Evolutionary conservation across 768 basidiomycete genomes (phyloP), one percentile per base, ranked within the genome.

Genomic region (Termitomyces sp.): DNA sequence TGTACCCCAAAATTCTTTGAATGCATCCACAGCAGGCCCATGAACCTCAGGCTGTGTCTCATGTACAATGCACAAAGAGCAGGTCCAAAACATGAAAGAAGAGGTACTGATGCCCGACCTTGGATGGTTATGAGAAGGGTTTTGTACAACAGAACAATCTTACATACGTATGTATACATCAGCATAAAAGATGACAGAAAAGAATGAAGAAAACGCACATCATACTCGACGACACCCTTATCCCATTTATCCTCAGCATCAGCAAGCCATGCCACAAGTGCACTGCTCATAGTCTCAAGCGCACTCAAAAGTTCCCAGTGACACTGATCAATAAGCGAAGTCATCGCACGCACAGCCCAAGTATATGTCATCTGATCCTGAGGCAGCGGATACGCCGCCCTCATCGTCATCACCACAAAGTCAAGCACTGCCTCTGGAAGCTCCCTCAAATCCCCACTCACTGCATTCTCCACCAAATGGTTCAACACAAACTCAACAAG

Each of bases 91-190:
- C 66, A 59, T n/a, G 76, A 72, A 29, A 90, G 70, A n/a, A 73
- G 72, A 7, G 68, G 63, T 12, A 72, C 40, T 0, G 69, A 72
- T 5, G 64, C 65, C 0, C 86, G 70, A 3, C 72, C 71, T 57
- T 79, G 80, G 32, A 88, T 73, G 53, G 75, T 71, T 53, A 85
- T 62, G 41, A 89, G 65, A 35, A 79, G 69, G 12, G 79, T 82
- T 65, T 88, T 78, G 62, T 90, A 92, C 50, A 90, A 65, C 0
- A 83, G 78, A 14, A 87, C 65, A 56, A 88, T 77, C 86, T 88
- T 60, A 1, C 58, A 31, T n/a, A 49, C 47, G n/a, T n/a, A n/a
- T n/a, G 29, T 31, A 14, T 19, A 63, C 31, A 61, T 42, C 10
- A 49, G 44, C 16, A 32, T 32, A n/a, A 16, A 17, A 27, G 47